Evolutionary conservation across 1,139 yeast genomes (phyloP), one percentile per base, ranked within the genome.

Genomic region (Pichia sp.): DNA sequence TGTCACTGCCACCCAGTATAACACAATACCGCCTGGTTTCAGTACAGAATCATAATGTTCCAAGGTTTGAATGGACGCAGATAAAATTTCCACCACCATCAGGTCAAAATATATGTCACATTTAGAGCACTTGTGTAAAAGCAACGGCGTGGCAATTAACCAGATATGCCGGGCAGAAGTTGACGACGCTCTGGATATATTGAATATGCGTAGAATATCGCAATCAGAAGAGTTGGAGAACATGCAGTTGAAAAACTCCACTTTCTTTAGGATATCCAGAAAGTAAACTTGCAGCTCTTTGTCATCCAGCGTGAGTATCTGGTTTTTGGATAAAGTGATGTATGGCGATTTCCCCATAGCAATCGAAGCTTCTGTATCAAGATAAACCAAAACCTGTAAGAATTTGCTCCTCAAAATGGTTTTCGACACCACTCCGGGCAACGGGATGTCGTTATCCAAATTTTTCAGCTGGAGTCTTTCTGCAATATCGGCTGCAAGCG

Each of bases 401-500:
- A 53, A 29, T 2, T 35, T 39, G 3, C 36, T 33, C 29, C 43
- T 44, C 1, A 52, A 42, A 5, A 53, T 40, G 16, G 33, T 34
- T 6, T 36, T 38, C 29, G 52, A 44, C 6, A 51, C 38, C 5
- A 33, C 37, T 31, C 56, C 55, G 3, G 47, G 41, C 7, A 51
- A 35, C 0, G 46, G 44, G 3, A 31, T 35, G 2, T 39, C 29
- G 27, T 43, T 41, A n/a, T 42, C 40, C 10, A 47, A 28, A 35
- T 47, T 49, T 11, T 49, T 46, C 10, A 54, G 27, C 8, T 52
- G 43, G 7, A 52, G 31, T 32, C 45, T 47, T 33, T 53, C 56
- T 3, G 55, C 55, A 16, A 52, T 29, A 7, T 39, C 47, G 41
- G 52, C 47, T 2, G 56, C 55, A 5, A 49, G 32, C 5, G 54